phyloP scores from a whole-genome alignment of 169 alveolate genomes.

The Cyclospora cayetanensis region DNA sequence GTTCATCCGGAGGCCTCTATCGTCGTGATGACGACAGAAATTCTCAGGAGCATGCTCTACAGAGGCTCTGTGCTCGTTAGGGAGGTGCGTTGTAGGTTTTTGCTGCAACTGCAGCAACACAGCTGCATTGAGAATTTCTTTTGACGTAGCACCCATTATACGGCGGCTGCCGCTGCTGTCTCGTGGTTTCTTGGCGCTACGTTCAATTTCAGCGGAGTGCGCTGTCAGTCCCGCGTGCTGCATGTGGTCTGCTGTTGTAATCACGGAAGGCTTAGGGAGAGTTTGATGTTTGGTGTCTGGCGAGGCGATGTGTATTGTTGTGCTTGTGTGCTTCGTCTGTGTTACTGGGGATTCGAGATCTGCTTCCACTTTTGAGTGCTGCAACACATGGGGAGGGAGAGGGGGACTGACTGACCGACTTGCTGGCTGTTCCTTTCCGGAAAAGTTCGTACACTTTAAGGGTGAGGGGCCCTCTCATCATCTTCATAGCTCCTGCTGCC shows the following conservation, averaged over 20 bases:
- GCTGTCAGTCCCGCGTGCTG: not conserved
- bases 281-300: not conserved
- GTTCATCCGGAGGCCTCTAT: constrained; percentile 97
- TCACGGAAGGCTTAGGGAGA: not conserved
- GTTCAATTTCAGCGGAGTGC: too few relatives aligned
- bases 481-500: not conserved
- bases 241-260: not conserved
- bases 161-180: constrained; percentile 18
- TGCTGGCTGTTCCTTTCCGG: too few relatives aligned
- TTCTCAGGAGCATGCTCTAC: constrained; percentile 97
- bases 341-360: too few relatives aligned
- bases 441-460: too few relatives aligned
- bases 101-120: constrained; percentile 1
- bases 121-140: too few relatives aligned
- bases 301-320: not conserved
- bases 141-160: too few relatives aligned
- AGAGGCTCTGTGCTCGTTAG: constrained; percentile 97
- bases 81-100: constrained; percentile 86
- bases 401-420: too few relatives aligned
- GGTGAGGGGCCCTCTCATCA: constrained; percentile 73
- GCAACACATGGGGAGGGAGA: not conserved
- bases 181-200: not conserved
- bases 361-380: not conserved
- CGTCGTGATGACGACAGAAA: constrained; percentile 99
- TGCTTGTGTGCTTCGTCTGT: too few relatives aligned